Percentiles rank a stretch among this genome's conserved stretches.
Conservation (phyloP, 1,284 basidiomycete species). For the Ceratobasidium sp. region DNA sequence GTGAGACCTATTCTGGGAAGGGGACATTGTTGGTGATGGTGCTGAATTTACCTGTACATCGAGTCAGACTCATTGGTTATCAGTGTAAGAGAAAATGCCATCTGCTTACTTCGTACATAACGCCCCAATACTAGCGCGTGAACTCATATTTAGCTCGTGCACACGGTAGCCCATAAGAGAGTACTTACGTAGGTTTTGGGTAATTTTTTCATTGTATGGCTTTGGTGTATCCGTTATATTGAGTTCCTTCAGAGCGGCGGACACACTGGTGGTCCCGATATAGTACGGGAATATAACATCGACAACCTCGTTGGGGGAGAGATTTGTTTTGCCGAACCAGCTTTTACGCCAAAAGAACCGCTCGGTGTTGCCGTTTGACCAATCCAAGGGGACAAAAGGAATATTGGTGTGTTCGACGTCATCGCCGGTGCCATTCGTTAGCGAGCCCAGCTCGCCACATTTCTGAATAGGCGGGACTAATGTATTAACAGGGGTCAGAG, state of each 20-base stretch:
- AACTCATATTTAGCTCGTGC: no score
- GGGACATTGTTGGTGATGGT: no score
- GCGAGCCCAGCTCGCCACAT: background rate
- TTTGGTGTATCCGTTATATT: no score
- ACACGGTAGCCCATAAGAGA: no score
- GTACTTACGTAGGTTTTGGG: no score
- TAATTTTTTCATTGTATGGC: slow-evolving; percentile 74
- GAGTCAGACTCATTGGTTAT: no score
- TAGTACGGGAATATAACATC: background rate
- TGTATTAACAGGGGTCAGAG: background rate
- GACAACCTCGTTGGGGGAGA: background rate
- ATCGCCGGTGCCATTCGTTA: background rate
- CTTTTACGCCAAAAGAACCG: slow-evolving; percentile 20
- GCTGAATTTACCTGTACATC: no score
- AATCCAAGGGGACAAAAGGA: slow-evolving; percentile 6
- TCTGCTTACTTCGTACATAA: no score
- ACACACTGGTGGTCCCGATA: background rate
- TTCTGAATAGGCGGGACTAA: background rate
- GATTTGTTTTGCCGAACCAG: background rate
- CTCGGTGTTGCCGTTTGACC: background rate
- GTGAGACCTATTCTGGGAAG: no score
- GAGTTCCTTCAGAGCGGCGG: background rate
- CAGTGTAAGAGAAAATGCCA: no score
- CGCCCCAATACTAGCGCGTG: no score
- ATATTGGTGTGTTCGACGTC: background rate